Evolutionary conservation across 2,329 filamentous ascomycete genomes (phyloP).

Genomic region (Xylariaceae sp.): DNA sequence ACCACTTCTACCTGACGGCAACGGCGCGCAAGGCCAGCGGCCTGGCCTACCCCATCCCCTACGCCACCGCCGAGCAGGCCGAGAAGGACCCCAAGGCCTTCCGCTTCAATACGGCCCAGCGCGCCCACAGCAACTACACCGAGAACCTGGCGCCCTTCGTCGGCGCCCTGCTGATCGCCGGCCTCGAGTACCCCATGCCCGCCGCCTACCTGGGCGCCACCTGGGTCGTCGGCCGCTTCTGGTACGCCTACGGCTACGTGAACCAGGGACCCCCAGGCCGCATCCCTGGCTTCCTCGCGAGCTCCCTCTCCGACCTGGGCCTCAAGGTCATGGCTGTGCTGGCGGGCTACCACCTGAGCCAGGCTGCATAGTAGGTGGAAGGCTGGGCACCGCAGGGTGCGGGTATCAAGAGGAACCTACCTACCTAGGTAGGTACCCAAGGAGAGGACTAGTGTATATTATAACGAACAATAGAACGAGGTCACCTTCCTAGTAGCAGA

Average conservation of each 20-base stretch:
- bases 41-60: slow-evolving; percentile 49
- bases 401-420: too few species aligned
- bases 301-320: slow-evolving; percentile 27
- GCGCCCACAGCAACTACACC: slow-evolving; percentile 50
- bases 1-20: slow-evolving; percentile 42
- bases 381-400: too few species aligned
- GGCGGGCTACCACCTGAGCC: slow-evolving; percentile 30
- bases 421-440: too few species aligned
- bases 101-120: slow-evolving; percentile 51
- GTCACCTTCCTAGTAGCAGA: too few species aligned
- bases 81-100: slow-evolving; percentile 46
- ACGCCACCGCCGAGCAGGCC: slow-evolving; percentile 47
- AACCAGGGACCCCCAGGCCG: slow-evolving; percentile 39
- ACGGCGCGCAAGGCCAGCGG: slow-evolving; percentile 43
- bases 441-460: too few species aligned
- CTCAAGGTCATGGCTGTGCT: slow-evolving; percentile 39
- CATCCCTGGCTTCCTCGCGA: slow-evolving; percentile 27
- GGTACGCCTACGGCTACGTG: slow-evolving; percentile 51
- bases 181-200: slow-evolving; percentile 44
- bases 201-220: slow-evolving; percentile 40
- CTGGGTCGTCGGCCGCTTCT: slow-evolving; percentile 45
- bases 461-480: too few species aligned
- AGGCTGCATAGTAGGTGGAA: too few species aligned
- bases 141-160: slow-evolving; percentile 53
- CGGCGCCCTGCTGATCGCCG: slow-evolving; percentile 45